These are phyloP conservation scores for Pythium periplocum DNA, from an alignment of 352 stramenopile genomes.

Conservation along the genomic window DNA sequence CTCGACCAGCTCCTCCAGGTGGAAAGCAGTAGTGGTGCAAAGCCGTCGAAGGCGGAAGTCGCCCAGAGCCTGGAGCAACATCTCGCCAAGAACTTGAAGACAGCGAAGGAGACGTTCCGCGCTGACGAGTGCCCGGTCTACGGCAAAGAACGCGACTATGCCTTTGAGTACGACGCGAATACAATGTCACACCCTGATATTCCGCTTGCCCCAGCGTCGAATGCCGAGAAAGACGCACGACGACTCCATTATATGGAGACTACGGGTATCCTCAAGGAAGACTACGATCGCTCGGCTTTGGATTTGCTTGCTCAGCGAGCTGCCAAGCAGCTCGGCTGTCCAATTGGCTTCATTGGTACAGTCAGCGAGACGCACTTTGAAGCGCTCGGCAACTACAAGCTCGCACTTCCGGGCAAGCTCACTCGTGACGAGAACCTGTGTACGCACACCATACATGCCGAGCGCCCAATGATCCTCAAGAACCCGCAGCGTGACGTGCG, in stretches of 20 bases:
- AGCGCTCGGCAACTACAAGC: conserved; percentile 37
- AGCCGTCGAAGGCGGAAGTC: conserved; percentile 19
- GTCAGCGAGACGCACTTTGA: conserved; percentile 47
- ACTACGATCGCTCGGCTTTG: conserved; percentile 45
- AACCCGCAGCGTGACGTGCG: conserved; percentile 59
- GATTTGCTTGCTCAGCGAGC: conserved; percentile 51
- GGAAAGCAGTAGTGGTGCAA: neutral
- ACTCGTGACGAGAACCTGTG: conserved; percentile 53
- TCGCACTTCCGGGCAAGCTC: conserved; percentile 23
- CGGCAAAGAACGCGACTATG: conserved; percentile 39
- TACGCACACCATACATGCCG: conserved; percentile 47
- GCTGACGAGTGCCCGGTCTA: conserved; percentile 18
- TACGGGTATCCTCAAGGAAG: conserved; percentile 28
- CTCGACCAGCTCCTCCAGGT: conserved; percentile 33
- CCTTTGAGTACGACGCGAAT: conserved; percentile 31
- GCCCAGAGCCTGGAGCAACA: conserved; percentile 36
- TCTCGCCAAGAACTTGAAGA: conserved; percentile 24
- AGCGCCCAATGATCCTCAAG: conserved; percentile 58
- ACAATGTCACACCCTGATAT: conserved; percentile 29
- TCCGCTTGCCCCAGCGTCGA: conserved; percentile 38
- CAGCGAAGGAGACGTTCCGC: conserved; percentile 20
- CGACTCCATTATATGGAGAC: conserved; percentile 42
- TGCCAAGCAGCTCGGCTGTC: conserved; percentile 41
- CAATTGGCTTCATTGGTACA: conserved; percentile 55
- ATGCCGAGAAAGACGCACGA: conserved; percentile 27